Base-by-base conservation (phyloP, 2,329 filamentous ascomycete genomes). In the Phyllosticta capitalensis region DNA sequence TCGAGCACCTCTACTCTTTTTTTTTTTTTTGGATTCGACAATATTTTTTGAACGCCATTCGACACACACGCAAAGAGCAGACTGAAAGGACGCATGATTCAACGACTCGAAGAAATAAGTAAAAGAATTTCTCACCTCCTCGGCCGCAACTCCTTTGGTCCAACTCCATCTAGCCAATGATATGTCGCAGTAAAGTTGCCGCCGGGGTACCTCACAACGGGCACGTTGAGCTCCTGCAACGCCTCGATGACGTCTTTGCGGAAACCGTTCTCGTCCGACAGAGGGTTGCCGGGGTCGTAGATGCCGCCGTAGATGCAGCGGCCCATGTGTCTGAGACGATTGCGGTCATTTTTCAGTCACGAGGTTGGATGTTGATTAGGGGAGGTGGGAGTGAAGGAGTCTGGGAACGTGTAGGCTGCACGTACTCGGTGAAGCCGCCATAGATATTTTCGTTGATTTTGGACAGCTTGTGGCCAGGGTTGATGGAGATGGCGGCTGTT, bases 271-370 rank as follows among this genome's bases (percentile, higher is more conserved):
- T 83, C 78, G 65, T 92, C 88, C 1, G 87, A 85, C n/a, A 91
- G 79, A 2, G 83, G 75, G 70, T 85, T 91, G 33, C 80, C 81
- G 1, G 88, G 89, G 65, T 92, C 89, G 73, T 91, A 92, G 69
- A 94, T 87, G 64, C 90, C 89, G 63, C 88, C 88, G 71, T 94
- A 92, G 68, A 94, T 91, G 77, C 89, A 94, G 63, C 89, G 84
- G 67, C 89, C 89, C 89, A 94, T 94, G 73, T 94, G 90, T 67
- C 87, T 90, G 65, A 30, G 59, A 24, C 71, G 61, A 71, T 52
- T 65, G 65, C 54, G 30, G 60, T 45, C 26, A 59, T 58, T 48
- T 48, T 14, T 49, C 26, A 49, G 49, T 49, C 48, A 51, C 14
- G 33, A 9, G 45, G 17, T 38, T 55, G 56, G 56, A 56, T 54